A percentile compares a stretch with the other conserved stretches of the same genome.
Conservation (phyloP, 345 rosid genomes). For the Eucalyptus erythrocorys region DNA sequence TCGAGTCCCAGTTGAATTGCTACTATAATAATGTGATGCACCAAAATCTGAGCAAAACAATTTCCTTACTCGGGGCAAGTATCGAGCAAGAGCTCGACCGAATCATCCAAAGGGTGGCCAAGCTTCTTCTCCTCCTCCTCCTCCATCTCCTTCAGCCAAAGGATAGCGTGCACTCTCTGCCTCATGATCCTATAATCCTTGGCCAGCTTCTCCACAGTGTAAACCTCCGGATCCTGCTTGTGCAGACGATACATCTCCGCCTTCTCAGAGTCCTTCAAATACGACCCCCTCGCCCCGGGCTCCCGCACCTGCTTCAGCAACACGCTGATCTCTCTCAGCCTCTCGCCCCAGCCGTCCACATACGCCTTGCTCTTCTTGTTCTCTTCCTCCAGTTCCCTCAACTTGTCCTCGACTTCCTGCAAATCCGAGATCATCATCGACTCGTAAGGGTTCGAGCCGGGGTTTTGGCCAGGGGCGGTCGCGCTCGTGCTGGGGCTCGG, state of each 20-base stretch:
- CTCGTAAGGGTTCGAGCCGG: slow-evolving; percentile 1
- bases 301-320: slow-evolving; percentile 72
- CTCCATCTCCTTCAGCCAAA: slow-evolving; percentile 87
- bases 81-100: slow-evolving; percentile 85
- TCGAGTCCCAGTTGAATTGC: neutral
- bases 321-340: slow-evolving; percentile 37
- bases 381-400: slow-evolving; percentile 33
- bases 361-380: slow-evolving; percentile 30
- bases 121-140: slow-evolving; percentile 87
- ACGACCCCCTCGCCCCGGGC: slow-evolving; percentile 89
- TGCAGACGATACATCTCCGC: slow-evolving; percentile 92
- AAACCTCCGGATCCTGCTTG: slow-evolving; percentile 73
- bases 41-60: neutral
- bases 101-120: slow-evolving; percentile 82
- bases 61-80: slow-evolving; percentile 66
- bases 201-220: slow-evolving; percentile 74
- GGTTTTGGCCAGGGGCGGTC: slow-evolving; percentile 1
- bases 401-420: slow-evolving; percentile 37
- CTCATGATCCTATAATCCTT: slow-evolving; percentile 94
- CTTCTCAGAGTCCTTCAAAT: slow-evolving; percentile 86
- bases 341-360: slow-evolving; percentile 44
- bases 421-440: slow-evolving; percentile 17
- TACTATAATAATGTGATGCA: neutral
- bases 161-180: slow-evolving; percentile 94
- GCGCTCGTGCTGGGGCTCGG: neutral